Conservation (phyloP, 495 filamentous ascomycete genomes). For the Astrothelium subdiscretum region DNA sequence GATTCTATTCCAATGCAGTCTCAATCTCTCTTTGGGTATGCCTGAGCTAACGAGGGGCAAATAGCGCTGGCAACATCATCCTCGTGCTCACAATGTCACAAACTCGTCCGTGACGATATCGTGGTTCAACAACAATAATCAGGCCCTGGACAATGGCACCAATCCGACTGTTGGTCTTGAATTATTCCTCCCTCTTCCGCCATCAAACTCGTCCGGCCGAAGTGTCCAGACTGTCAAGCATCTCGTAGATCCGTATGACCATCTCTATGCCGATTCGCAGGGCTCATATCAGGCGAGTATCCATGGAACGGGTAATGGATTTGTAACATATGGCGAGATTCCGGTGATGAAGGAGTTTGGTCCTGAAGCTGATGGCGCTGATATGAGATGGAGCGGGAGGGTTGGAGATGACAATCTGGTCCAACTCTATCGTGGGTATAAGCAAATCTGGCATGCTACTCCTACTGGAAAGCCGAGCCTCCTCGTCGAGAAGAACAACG, state of each 20-base stretch:
- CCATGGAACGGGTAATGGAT: constrained; percentile 9
- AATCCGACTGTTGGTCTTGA: constrained; percentile 5
- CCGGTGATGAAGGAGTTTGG: constrained; percentile 12
- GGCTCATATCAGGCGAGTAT: constrained; percentile 9
- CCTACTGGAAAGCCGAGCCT: constrained; percentile 5
- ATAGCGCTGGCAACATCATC: constrained; percentile 15
- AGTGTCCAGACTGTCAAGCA: background rate
- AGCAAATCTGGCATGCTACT: constrained; percentile 12
- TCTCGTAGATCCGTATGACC: background rate
- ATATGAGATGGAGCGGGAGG: constrained; percentile 11
- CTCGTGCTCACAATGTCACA: constrained; percentile 9
- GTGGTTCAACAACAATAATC: constrained; percentile 15
- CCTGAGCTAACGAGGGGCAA: background rate
- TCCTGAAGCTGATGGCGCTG: background rate
- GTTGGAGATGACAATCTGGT: constrained; percentile 6
- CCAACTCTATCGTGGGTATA: constrained; percentile 12
- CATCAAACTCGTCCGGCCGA: background rate
- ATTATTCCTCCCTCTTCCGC: constrained; percentile 5
- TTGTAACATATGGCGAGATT: constrained; percentile 10
- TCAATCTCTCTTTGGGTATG: background rate
- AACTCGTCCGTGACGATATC: constrained; percentile 2
- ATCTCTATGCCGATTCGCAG: constrained; percentile 10
- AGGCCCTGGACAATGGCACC: constrained; percentile 2
- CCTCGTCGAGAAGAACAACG: background rate
- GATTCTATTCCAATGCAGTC: background rate